A percentile compares a stretch with the other conserved stretches of the same genome.
These are phyloP conservation scores for Penicillium pulvis DNA, from an alignment of 495 filamentous ascomycete species.

Conservation along the genomic window DNA sequence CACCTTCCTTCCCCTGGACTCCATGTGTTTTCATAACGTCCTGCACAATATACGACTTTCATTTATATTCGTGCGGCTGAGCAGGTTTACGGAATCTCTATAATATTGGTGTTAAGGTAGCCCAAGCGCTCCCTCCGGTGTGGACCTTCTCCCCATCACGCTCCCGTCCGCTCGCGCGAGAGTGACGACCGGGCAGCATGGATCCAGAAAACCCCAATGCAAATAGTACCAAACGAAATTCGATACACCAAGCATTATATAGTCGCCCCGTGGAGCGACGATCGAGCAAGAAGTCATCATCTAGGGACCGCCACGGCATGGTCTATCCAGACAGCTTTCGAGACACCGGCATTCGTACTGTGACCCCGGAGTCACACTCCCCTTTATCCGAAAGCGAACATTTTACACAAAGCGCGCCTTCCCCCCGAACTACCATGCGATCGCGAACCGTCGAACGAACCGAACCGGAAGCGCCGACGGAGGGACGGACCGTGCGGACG, in stretches of 20 bases:
- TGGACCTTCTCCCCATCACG: slow-evolving; percentile 24
- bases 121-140: slow-evolving; percentile 14
- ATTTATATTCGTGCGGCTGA: slow-evolving; percentile 40
- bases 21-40: slow-evolving; percentile 52
- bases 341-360: slow-evolving; percentile 49
- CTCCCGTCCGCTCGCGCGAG: slow-evolving; percentile 15
- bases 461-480: slow-evolving; percentile 38
- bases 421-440: slow-evolving; percentile 44
- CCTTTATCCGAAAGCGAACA: slow-evolving; percentile 44
- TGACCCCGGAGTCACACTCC: slow-evolving; percentile 51
- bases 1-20: slow-evolving; percentile 37
- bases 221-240: slow-evolving; percentile 39
- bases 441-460: slow-evolving; percentile 36
- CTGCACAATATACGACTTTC: slow-evolving; percentile 37
- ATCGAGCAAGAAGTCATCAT: slow-evolving; percentile 56
- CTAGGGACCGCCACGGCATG: slow-evolving; percentile 54
- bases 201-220: slow-evolving; percentile 48
- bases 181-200: slow-evolving; percentile 35
- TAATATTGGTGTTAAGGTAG: slow-evolving; percentile 23
- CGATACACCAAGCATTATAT: slow-evolving; percentile 44
- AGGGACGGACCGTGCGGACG: slow-evolving; percentile 41
- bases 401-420: slow-evolving; percentile 39
- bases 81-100: slow-evolving; percentile 22
- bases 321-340: slow-evolving; percentile 55
- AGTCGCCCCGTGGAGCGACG: slow-evolving; percentile 52